Percentiles rank a stretch among this genome's conserved stretches.
Evolutionary conservation across 2,329 filamentous ascomycete species (phyloP).

Genomic region (Dothidotthia symphoricarpi): DNA sequence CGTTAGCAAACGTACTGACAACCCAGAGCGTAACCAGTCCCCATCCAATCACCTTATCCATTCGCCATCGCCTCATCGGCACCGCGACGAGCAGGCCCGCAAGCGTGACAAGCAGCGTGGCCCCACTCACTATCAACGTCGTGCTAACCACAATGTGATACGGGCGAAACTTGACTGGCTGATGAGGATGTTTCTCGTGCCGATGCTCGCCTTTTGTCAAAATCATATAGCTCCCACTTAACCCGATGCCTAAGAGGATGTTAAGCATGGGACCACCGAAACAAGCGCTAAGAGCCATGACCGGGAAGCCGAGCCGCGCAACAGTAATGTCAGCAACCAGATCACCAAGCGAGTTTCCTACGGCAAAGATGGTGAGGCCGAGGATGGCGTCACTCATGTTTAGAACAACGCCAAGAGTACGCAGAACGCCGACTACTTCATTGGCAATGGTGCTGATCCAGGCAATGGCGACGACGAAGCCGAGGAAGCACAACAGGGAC

Average conservation of each 20-base stretch:
- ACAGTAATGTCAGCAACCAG: constrained; percentile 94
- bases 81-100: constrained; percentile 75
- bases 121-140: constrained; percentile 79
- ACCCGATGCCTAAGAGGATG: constrained; percentile 89
- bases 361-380: constrained; percentile 91
- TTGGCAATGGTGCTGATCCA: constrained; percentile 97
- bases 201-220: constrained; percentile 65
- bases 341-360: constrained; percentile 92
- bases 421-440: constrained; percentile 92
- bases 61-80: constrained; percentile 51
- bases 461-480: constrained; percentile 85
- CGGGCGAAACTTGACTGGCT: constrained; percentile 65
- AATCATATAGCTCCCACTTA: constrained; percentile 86
- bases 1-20: constrained; percentile 75
- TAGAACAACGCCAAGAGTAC: constrained; percentile 86
- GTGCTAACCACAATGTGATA: constrained; percentile 83
- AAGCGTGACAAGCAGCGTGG: constrained; percentile 79
- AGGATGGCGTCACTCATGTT: constrained; percentile 93
- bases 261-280: constrained; percentile 99
- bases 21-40: constrained; percentile 77
- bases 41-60: constrained; percentile 62
- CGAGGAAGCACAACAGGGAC: constrained; percentile 78
- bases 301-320: constrained; percentile 86
- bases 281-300: constrained; percentile 93
- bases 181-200: constrained; percentile 65